Base-by-base conservation (phyloP, 1,284 basidiomycete genomes). In the Leccinum pachyderme region DNA sequence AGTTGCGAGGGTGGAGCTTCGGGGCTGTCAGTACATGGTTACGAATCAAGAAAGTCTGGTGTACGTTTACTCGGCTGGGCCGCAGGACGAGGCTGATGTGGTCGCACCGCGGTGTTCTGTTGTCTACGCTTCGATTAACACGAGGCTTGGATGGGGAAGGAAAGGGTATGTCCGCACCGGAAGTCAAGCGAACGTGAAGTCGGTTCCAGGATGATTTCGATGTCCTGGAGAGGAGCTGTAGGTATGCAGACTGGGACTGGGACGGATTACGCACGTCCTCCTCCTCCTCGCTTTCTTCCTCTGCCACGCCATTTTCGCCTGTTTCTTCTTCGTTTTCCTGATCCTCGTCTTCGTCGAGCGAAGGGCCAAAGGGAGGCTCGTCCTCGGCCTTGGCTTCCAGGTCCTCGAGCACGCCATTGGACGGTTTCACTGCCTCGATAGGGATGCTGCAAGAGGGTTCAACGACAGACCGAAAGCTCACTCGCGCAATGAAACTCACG, bases 121-220 rank as follows among this genome's bases (percentile, higher is more conserved):
- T 69, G 70, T 53, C 68, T 70, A 32, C 43, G 39, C 22, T 31
- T 7, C 31, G 33, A 59, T 58, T 27, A 54, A 46, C n/a, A 48
- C 18, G 12, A 6, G 33, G 45, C 3, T 15, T 24, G 18, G 47
- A 35, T 13, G 31, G 44, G 24, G 1, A 51, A 47, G 47, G 41
- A 27, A 3, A 24, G 45, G 29, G 46, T 49, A 43, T 58, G 43
- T 52, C 68, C 74, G 46, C 64, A 87, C 87, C 89, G 78, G 63
- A 91, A 83, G 72, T 91, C 89, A 25, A 91, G 69, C 1, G 87
- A 86, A 43, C 86, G 83, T 29, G 82, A 71, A 13, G 82, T 73
- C 3, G 81, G 81, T 59, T 91, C 88, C 81, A 87, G 87, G 52
- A 91, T 90, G 59, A 91, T 87, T 75, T 91, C 89, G 59, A 91